Evolutionary conservation across 2,329 filamentous ascomycete genomes (phyloP).

Genomic region (Tolypocladium paradoxum): DNA sequence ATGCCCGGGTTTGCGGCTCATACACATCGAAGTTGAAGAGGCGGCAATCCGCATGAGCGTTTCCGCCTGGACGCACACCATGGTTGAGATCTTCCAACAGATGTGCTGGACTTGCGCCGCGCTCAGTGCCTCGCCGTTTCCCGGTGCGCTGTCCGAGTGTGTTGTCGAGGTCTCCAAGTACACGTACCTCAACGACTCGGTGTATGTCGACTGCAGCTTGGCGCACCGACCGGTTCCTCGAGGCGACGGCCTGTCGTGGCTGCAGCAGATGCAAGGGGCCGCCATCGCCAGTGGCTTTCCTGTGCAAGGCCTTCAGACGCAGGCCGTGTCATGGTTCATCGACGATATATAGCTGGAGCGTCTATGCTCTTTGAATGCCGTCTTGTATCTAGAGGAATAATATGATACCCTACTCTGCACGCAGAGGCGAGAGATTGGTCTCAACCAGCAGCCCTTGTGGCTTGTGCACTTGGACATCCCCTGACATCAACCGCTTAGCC

Average conservation of each 20-base stretch:
- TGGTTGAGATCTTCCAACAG: constrained; percentile 25
- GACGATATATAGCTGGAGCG: not conserved
- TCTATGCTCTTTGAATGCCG: not conserved
- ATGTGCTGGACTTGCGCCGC: constrained; percentile 26
- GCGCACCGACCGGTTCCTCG: constrained; percentile 19
- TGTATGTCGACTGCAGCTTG: constrained; percentile 23
- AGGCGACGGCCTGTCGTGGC: constrained; percentile 15
- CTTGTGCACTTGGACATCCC: no score
- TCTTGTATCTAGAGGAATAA: not conserved
- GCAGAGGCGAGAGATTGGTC: no score
- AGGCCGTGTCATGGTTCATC: not conserved
- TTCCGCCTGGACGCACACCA: constrained; percentile 22
- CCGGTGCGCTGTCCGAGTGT: constrained; percentile 18
- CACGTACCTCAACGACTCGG: constrained; percentile 19
- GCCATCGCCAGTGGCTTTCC: constrained; percentile 24
- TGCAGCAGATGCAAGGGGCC: constrained; percentile 18
- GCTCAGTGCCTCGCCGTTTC: constrained; percentile 23
- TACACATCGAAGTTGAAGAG: constrained; percentile 24
- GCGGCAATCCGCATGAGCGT: constrained; percentile 19
- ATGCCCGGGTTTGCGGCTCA: constrained; percentile 19
- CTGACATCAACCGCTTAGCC: no score
- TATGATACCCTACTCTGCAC: no score
- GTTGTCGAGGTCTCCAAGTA: constrained; percentile 19
- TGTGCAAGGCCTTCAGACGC: not conserved
- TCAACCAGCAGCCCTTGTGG: no score